Percentiles rank a stretch among this genome's conserved stretches.
phyloP scores from a whole-genome alignment of 495 filamentous ascomycete genomes.

The Neurospora sp. region DNA sequence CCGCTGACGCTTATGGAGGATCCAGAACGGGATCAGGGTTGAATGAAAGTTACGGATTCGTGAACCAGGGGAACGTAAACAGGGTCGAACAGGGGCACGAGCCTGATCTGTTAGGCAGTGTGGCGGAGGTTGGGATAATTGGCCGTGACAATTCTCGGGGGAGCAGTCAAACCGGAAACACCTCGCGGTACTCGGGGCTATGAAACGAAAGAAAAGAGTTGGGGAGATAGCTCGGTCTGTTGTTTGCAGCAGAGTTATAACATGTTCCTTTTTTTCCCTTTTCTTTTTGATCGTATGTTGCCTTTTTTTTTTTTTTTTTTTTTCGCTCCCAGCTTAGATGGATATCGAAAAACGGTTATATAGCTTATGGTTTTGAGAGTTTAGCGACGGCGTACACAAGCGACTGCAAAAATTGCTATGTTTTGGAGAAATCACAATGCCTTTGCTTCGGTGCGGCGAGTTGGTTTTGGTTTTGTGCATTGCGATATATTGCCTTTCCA shows the following conservation, averaged over 20 bases:
- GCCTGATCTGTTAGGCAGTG: constrained; percentile 30
- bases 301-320: background rate
- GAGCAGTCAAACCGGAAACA: background rate
- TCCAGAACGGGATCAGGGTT: constrained; percentile 1
- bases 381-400: constrained; percentile 29
- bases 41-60: constrained; percentile 50
- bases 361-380: constrained; percentile 12
- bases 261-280: background rate
- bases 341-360: constrained; percentile 1
- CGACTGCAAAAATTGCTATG: background rate
- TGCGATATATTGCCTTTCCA: background rate
- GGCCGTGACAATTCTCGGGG: constrained; percentile 2
- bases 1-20: constrained; percentile 17
- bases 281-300: background rate
- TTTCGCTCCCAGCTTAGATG: background rate
- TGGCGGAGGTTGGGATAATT: constrained; percentile 40
- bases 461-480: background rate
- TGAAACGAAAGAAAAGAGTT: background rate
- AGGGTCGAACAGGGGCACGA: constrained; percentile 36
- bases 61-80: constrained; percentile 57
- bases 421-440: background rate
- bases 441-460: background rate
- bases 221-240: background rate
- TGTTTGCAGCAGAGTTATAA: background rate
- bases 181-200: background rate